Base-by-base conservation (phyloP, 257 asterid species). In the Jacaranda mimosifolia region DNA sequence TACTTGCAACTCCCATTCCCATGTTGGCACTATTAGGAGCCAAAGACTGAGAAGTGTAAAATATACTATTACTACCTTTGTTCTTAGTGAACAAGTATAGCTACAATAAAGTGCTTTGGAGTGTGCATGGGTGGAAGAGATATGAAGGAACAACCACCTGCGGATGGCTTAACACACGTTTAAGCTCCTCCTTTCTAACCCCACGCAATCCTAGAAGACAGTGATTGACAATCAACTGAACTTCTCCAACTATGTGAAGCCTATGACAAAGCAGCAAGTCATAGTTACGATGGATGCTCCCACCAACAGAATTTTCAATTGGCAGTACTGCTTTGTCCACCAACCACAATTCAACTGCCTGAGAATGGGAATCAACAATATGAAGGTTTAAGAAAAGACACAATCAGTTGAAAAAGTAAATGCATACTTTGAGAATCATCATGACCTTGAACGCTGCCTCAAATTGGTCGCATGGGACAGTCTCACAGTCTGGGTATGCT, bases 331-430 rank as follows among this genome's bases (percentile, higher is more conserved):
- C 98, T 84, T 86, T 96, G 80, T 96, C 98, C 75, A 90, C 99
- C 80, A 96, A 79, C 99, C 99, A 96, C 82, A 93, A 76, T 59
- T 96, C 98, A 81, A 93, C 97, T 7, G 99, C 98, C 99, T 95
- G 93, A 78, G 35, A 67, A 85, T 4, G 45, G 43, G 63, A 58
- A 62, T 63, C 65, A 55, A 49, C 36, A 70, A 19, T 17, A 10
- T 55, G 63, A 71, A 74, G 77, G 59, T 52, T 36, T 56, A 66
- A 82, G 60, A 72, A 73, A 76, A 51, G 12, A 74, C 48, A 64
- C 6, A 45, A 58, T 18, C 45, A 45, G 49, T 63, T 53, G 58
- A 72, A 77, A 70, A 65, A 17, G 76, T 56, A 73, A 42, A 77
- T 4, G 48, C 8, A 53, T 45, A 67, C 43, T 49, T 60, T 38